These are phyloP conservation scores for Truncatella angustata DNA, from an alignment of 2,329 filamentous ascomycete genomes.

Conservation along the genomic window DNA sequence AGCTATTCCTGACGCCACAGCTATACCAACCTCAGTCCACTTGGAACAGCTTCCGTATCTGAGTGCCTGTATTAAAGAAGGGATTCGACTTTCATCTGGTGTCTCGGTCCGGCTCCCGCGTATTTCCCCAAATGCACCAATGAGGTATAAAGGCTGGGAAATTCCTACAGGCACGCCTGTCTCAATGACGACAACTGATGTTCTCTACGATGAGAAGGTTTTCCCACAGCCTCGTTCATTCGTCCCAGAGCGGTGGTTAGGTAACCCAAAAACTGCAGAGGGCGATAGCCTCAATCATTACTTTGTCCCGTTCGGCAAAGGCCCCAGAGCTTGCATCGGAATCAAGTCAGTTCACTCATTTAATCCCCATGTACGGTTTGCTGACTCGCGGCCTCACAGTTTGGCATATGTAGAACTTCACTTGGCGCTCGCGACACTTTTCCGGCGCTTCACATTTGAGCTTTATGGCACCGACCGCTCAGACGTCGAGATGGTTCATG, in stretches of 20 bases:
- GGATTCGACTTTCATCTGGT: constrained; percentile 24
- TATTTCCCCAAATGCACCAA: constrained; percentile 16
- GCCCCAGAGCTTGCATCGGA: constrained; percentile 6
- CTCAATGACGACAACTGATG: constrained; percentile 26
- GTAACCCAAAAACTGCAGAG: background rate
- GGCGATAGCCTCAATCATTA: background rate
- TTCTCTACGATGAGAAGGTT: constrained; percentile 5
- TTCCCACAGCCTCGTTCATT: constrained; percentile 4
- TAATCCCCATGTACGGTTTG: too few species aligned
- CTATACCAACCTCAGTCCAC: background rate
- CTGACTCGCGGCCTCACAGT: too few species aligned
- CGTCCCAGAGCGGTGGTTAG: constrained; percentile 10
- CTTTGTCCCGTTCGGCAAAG: background rate
- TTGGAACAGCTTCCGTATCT: background rate
- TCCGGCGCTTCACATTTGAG: constrained; percentile 22
- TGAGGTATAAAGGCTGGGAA: constrained; percentile 20
- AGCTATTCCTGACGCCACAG: background rate
- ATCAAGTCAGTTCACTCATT: constrained; percentile 6
- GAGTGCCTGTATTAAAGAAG: background rate
- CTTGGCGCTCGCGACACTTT: constrained; percentile 17
- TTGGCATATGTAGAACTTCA: constrained; percentile 20
- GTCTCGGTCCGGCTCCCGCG: constrained; percentile 24
- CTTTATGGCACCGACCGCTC: constrained; percentile 22
- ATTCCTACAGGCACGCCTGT: constrained; percentile 27
- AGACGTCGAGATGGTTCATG: constrained; percentile 19